Conservation (phyloP, 805 yeast species). For the Brettanomyces anomalus region DNA sequence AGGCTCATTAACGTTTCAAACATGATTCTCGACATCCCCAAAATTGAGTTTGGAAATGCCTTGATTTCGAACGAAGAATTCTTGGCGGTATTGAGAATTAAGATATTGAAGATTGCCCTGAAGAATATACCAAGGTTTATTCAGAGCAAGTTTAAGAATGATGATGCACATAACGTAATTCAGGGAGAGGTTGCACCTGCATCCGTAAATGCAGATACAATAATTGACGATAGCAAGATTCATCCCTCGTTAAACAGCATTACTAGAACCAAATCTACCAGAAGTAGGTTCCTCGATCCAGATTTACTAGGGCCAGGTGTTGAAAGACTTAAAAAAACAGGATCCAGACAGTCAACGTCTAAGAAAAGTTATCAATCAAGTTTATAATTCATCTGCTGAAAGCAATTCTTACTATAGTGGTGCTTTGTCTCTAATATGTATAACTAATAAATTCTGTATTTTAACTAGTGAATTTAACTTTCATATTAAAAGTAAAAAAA, state of each 20-base stretch:
- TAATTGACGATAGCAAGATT: neutral
- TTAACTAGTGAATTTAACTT: too few species aligned
- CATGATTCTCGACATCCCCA: slow-evolving; percentile 59
- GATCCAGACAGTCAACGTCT: too few species aligned
- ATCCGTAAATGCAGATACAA: neutral
- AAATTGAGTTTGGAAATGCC: slow-evolving; percentile 46
- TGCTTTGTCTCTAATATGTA: too few species aligned
- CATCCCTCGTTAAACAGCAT: too few species aligned
- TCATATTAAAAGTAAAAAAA: too few species aligned
- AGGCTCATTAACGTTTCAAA: slow-evolving; percentile 70
- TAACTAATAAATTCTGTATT: too few species aligned
- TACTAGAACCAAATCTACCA: neutral
- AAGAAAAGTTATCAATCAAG: too few species aligned
- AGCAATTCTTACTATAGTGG: too few species aligned
- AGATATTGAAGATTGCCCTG: slow-evolving; percentile 44
- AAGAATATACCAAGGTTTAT: slow-evolving; percentile 69
- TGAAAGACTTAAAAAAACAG: neutral
- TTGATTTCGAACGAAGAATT: slow-evolving; percentile 72
- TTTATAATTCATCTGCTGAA: too few species aligned
- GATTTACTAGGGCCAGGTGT: slow-evolving; percentile 15
- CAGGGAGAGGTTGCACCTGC: neutral
- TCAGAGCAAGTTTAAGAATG: slow-evolving; percentile 53
- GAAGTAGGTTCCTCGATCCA: slow-evolving; percentile 17
- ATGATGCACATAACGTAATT: neutral
- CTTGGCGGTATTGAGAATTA: slow-evolving; percentile 50